Evolutionary conservation across 2,329 filamentous ascomycete genomes (phyloP).

Genomic region (Colletotrichum sp.): DNA sequence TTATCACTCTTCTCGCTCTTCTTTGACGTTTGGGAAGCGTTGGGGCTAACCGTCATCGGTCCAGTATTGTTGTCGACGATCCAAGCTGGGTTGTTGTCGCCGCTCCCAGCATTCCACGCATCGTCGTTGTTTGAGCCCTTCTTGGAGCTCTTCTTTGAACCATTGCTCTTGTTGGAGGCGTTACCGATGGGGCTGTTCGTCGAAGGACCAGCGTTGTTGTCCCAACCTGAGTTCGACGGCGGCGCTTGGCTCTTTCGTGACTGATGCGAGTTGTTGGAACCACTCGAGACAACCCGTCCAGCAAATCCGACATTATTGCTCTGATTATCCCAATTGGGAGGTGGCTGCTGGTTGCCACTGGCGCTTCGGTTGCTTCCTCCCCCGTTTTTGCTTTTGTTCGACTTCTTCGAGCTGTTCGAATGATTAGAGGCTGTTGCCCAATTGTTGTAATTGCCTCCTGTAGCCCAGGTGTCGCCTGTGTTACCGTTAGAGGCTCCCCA

Average conservation of each 20-base stretch:
- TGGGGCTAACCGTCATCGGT: conserved; percentile 7
- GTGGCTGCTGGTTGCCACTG: background rate
- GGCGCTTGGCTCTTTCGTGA: background rate
- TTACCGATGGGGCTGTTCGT: conserved; percentile 4
- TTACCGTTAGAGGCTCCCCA: background rate
- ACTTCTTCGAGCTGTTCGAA: conserved; percentile 13
- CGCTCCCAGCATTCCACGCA: background rate
- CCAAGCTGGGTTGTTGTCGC: conserved; percentile 9
- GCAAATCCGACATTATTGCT: conserved; percentile 15
- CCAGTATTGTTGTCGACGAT: conserved; percentile 6
- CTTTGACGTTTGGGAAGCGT: background rate
- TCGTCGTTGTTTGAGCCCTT: background rate
- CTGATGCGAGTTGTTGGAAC: background rate
- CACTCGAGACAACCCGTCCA: background rate
- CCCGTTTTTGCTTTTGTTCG: background rate
- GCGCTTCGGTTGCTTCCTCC: background rate
- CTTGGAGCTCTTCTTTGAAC: conserved; percentile 1
- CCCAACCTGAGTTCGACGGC: conserved; percentile 11
- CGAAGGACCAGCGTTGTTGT: conserved; percentile 20
- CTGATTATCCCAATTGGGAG: conserved; percentile 3
- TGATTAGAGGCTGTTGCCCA: conserved; percentile 7
- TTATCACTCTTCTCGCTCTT: conserved; percentile 4
- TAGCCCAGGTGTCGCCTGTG: background rate
- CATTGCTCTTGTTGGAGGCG: conserved; percentile 2
- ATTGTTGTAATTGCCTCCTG: background rate